These are phyloP conservation scores for Candida xiaguanensis DNA, from an alignment of 805 yeast species.

Conservation along the genomic window DNA sequence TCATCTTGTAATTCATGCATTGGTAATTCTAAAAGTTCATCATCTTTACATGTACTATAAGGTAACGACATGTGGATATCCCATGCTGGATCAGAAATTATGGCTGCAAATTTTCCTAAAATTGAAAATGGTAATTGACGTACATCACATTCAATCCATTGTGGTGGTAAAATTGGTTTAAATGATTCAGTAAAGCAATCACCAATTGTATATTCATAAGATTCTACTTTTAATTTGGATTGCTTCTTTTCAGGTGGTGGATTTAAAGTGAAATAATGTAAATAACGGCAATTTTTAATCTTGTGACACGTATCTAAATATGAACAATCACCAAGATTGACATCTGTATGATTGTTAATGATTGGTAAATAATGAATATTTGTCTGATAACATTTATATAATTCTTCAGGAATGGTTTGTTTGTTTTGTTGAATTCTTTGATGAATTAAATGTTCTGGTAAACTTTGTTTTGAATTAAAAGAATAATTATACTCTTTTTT, in stretches of 20 bases:
- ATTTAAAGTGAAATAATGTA: conserved; percentile 63
- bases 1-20: conserved; percentile 72
- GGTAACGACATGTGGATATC: conserved; percentile 87
- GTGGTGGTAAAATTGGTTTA: conserved; percentile 51
- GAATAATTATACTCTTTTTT: conserved; percentile 14
- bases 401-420: conserved; percentile 15
- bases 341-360: conserved; percentile 55
- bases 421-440: conserved; percentile 14
- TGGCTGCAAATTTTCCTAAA: conserved; percentile 76
- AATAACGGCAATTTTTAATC: conserved; percentile 70
- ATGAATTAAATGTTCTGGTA: conserved; percentile 11
- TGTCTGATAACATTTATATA: conserved; percentile 19
- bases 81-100: conserved; percentile 96
- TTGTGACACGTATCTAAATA: conserved; percentile 93
- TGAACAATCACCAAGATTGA: conserved; percentile 81
- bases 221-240: conserved; percentile 10
- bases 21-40: conserved; percentile 64
- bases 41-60: conserved; percentile 73
- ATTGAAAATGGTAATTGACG: conserved; percentile 63
- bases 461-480: conserved; percentile 7
- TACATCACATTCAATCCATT: conserved; percentile 87
- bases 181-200: conserved; percentile 38
- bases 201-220: conserved; percentile 45
- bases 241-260: conserved; percentile 24
- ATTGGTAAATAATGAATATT: conserved; percentile 30